These are phyloP conservation scores for Solanum appendiculatum DNA, from an alignment of 257 asterid species.

Conservation along the genomic window DNA sequence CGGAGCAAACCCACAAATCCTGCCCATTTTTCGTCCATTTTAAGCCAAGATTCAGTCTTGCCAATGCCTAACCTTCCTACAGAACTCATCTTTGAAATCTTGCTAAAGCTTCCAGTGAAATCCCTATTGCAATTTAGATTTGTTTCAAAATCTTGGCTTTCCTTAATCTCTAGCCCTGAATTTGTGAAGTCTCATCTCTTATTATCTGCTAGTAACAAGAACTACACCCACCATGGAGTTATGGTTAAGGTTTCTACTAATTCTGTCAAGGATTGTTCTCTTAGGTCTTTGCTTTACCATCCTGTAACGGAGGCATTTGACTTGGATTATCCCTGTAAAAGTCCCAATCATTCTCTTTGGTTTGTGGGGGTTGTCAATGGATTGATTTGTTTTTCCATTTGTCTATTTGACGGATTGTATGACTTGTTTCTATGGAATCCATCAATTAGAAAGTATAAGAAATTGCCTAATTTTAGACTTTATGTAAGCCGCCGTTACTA, in stretches of 20 bases:
- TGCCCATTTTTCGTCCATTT: not conserved
- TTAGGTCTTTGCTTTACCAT: not conserved
- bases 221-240: not conserved
- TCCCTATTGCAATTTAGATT: not conserved
- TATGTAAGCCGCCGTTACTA: not conserved
- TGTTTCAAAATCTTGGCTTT: not conserved
- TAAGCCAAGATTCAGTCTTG: not conserved
- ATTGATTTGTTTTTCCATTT: not conserved
- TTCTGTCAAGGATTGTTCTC: not conserved
- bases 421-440: not conserved
- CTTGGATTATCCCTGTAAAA: not conserved
- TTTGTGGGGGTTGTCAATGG: not conserved
- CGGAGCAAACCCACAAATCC: not conserved
- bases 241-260: not conserved
- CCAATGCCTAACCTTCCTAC: not conserved
- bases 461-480: not conserved
- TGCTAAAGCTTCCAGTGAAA: not conserved
- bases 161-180: not conserved
- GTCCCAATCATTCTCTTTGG: not conserved
- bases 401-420: not conserved
- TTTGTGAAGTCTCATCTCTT: not conserved
- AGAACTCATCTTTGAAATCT: not conserved
- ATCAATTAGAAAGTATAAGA: not conserved
- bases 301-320: not conserved
- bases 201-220: not conserved